Evolutionary conservation across 2,329 filamentous ascomycete genomes (phyloP).

Genomic region (Aotearoamyces nothofagi): DNA sequence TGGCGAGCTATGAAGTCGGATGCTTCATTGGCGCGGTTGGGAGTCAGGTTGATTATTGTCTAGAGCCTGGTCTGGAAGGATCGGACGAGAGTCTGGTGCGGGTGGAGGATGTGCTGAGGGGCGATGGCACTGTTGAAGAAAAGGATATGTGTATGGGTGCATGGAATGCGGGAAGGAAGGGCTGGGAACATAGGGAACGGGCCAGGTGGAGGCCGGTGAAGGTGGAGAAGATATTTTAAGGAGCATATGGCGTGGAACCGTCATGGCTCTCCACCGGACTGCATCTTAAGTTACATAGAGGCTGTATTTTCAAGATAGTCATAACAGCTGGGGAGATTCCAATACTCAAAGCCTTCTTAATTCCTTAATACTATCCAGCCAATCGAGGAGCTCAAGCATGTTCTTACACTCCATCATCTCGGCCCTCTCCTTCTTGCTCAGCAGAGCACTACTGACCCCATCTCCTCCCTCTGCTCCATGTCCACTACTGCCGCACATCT

Average conservation of each 20-base stretch:
- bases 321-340: background rate
- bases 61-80: constrained; percentile 35
- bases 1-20: constrained; percentile 39
- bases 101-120: constrained; percentile 18
- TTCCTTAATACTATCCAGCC: constrained; percentile 34
- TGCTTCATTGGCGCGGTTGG: constrained; percentile 45
- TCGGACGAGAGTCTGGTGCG: constrained; percentile 37
- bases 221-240: constrained; percentile 14
- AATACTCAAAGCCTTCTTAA: constrained; percentile 3
- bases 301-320: no score
- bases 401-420: constrained; percentile 31
- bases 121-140: constrained; percentile 7
- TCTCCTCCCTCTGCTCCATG: constrained; percentile 29
- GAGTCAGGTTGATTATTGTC: constrained; percentile 46
- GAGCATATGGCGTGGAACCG: no score
- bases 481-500: constrained; percentile 49
- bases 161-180: constrained; percentile 12
- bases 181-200: constrained; percentile 17
- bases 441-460: constrained; percentile 7
- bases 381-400: constrained; percentile 45
- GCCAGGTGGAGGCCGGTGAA: constrained; percentile 13
- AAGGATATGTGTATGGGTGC: constrained; percentile 8
- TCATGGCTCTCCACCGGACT: no score
- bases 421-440: constrained; percentile 39
- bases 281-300: no score